Base-by-base conservation (phyloP, 129 eudicot genomes). In the Saussurea involucrata region DNA sequence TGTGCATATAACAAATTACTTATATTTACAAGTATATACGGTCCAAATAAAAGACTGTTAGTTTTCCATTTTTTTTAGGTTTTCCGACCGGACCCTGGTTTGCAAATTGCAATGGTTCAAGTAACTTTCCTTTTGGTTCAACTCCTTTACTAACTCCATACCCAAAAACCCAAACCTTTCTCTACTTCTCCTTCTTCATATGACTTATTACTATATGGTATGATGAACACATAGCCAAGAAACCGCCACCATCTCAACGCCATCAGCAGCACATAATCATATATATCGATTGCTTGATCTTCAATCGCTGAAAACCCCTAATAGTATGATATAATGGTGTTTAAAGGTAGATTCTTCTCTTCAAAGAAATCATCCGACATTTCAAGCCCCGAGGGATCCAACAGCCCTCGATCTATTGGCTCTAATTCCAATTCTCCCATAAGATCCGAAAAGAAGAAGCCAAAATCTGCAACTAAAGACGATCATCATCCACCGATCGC, bases 381-480 rank as follows among this genome's bases (percentile, higher is more conserved):
- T 63, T 91, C 93, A 8, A 95, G 98, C 82, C 98, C 97, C 2
- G 97, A 92, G 49, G 94, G 99, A 74, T 89, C 97, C 28, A 86
- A 87, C 79, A 95, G 97, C 53, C 96, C 96, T 63, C 88, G 97
- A 88, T 90, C 98, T 15, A 32, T 74, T 32, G 92, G 96, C 12
- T 94, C 95, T 29, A 91, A 81, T 49, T 89, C 97, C 46, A 87
- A 79, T 78, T 89, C 92, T 6, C 92, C 92, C 24, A 90, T 77
- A 73, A 79, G 82, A 85, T 87, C 92, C 33, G 96, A 91, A 20
- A 93, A 83, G 83, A 93, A 88, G 76, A 90, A 91, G 73, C 60
- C 82, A 42, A 93, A 91, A 67, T 82, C 92, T 18, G 22, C 68
- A 10, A 15, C 73, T 10, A 87, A 81, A 66, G 86, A 84, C 49